Percentiles rank a stretch among this genome's conserved stretches.
Conservation (phyloP, 2,329 filamentous ascomycete species). For the Herpotrichia juniperi region DNA sequence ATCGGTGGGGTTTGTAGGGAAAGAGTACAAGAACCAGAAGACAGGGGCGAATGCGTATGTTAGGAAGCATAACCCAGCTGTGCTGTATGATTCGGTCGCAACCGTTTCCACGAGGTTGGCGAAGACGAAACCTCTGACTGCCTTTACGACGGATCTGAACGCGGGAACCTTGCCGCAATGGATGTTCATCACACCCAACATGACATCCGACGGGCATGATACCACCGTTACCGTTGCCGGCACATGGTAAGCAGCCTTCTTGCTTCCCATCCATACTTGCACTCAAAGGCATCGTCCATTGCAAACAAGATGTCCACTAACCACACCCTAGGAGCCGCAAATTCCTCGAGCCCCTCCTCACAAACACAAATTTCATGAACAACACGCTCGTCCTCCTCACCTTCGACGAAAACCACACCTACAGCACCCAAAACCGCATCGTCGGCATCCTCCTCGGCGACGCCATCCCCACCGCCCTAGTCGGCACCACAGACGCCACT, state of each 20-base stretch:
- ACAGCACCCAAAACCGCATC: slow-evolving; percentile 70
- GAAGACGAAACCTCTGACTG: slow-evolving; percentile 75
- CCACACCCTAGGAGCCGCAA: slow-evolving; percentile 54
- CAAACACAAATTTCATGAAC: slow-evolving; percentile 73
- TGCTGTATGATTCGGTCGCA: slow-evolving; percentile 71
- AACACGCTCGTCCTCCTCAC: slow-evolving; percentile 77
- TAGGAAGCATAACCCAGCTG: slow-evolving; percentile 75
- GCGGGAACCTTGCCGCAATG: slow-evolving; percentile 32
- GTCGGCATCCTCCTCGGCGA: slow-evolving; percentile 76
- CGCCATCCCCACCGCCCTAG: slow-evolving; percentile 67
- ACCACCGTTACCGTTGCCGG: slow-evolving; percentile 63
- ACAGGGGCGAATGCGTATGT: slow-evolving; percentile 77
- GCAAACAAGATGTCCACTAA: background rate
- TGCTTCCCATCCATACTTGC: no score
- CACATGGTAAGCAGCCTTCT: slow-evolving; percentile 56
- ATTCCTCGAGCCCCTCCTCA: slow-evolving; percentile 74
- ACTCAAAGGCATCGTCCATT: no score
- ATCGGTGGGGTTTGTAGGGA: slow-evolving; percentile 73
- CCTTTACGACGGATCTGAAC: slow-evolving; percentile 60
- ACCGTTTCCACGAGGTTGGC: slow-evolving; percentile 64
- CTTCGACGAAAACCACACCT: slow-evolving; percentile 80
- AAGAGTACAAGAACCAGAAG: slow-evolving; percentile 63
- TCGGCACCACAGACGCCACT: slow-evolving; percentile 70
- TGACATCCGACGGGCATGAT: slow-evolving; percentile 67
- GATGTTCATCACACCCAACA: slow-evolving; percentile 63